A percentile compares a stretch with the other conserved stretches of the same genome.
These are phyloP conservation scores for Cairneyella variabilis DNA, from an alignment of 495 filamentous ascomycete genomes.

Conservation along the genomic window DNA sequence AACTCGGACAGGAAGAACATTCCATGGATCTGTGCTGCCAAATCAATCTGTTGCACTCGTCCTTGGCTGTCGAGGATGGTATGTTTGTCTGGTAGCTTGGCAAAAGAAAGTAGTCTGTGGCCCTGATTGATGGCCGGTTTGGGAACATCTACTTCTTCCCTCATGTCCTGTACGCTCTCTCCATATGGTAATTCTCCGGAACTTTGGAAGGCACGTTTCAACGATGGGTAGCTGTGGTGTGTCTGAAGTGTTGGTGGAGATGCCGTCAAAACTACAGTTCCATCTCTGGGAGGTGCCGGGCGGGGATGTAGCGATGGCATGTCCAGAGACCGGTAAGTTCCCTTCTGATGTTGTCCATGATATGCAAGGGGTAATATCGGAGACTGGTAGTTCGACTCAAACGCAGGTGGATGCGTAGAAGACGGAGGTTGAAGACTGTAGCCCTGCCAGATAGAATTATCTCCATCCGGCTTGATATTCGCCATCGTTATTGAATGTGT, in stretches of 20 bases:
- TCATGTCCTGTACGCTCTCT: conserved; percentile 50
- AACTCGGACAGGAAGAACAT: conserved; percentile 97
- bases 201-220: conserved; percentile 43
- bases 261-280: conserved; percentile 11
- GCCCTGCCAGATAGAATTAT: conserved; percentile 26
- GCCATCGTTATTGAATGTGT: conserved; percentile 28
- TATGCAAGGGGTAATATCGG: conserved; percentile 12
- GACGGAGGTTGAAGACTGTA: conserved; percentile 24
- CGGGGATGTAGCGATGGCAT: conserved; percentile 19
- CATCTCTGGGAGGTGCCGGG: conserved; percentile 10
- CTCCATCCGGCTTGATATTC: conserved; percentile 25
- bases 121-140: conserved; percentile 52
- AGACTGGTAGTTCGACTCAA: conserved; percentile 15
- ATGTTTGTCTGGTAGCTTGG: conserved; percentile 49
- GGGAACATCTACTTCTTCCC: conserved; percentile 39
- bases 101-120: conserved; percentile 53
- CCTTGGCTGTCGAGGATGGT: conserved; percentile 52
- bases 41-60: conserved; percentile 50
- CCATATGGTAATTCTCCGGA: conserved; percentile 39
- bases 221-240: conserved; percentile 50
- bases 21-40: conserved; percentile 84
- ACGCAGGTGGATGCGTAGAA: conserved; percentile 13
- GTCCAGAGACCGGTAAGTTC: conserved; percentile 23
- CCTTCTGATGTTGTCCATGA: conserved; percentile 20
- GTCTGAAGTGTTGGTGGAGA: conserved; percentile 19